These are phyloP conservation scores for Retiboletus flavoniger DNA, from an alignment of 1,284 basidiomycete genomes.

Conservation along the genomic window DNA sequence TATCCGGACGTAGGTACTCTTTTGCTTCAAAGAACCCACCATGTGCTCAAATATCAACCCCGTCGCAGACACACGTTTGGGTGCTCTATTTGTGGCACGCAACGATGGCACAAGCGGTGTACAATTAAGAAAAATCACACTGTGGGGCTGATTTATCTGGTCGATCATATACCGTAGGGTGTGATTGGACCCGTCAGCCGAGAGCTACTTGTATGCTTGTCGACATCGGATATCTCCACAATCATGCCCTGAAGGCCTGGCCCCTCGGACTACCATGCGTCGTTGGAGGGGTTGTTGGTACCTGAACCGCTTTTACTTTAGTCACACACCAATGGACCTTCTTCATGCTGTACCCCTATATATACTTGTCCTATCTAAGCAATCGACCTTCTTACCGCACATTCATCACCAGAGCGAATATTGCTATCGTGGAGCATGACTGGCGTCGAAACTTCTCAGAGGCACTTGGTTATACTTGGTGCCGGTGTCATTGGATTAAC, in stretches of 20 bases:
- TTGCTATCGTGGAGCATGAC: conserved; percentile 15
- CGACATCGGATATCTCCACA: neutral
- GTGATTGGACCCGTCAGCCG: neutral
- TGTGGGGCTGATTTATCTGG: conserved; percentile 42
- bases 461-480: conserved; percentile 47
- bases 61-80: conserved; percentile 42
- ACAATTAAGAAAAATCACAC: conserved; percentile 45
- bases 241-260: no score
- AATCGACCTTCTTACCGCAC: neutral
- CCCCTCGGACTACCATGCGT: neutral
- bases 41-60: neutral
- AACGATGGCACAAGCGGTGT: conserved; percentile 33
- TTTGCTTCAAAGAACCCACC: neutral
- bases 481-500: conserved; percentile 53
- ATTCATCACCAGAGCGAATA: neutral
- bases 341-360: neutral
- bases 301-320: neutral
- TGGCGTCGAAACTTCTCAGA: conserved; percentile 5
- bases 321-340: neutral
- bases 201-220: neutral
- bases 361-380: conserved; percentile 9
- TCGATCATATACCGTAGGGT: neutral
- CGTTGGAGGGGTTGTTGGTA: neutral
- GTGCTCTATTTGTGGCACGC: conserved; percentile 46
- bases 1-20: conserved; percentile 38